Base-by-base conservation (phyloP, 108 stramenopile species). In the Conticribra weissflogii region DNA sequence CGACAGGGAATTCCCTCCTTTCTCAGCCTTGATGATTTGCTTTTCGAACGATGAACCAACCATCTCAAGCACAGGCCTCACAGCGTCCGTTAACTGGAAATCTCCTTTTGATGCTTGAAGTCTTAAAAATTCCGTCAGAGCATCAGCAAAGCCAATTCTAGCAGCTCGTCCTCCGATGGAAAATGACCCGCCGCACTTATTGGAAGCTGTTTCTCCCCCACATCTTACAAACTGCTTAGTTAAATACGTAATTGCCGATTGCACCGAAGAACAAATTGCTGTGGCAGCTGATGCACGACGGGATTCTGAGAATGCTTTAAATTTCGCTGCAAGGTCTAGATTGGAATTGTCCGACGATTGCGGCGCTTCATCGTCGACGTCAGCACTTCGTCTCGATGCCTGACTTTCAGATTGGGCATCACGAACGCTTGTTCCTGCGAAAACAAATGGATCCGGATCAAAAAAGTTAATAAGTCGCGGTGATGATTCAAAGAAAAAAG, bases 101-200 rank as follows among this genome's bases (percentile, higher is more conserved):
- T 57, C 87, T 3, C 82, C 74, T 23, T 73, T 63, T 1, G 51
- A 29, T 0, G 70, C 56, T 76, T 90, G 91, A 14, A 91, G 63
- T 16, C 79, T 64, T 16, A 92, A 54, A 3, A 89, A 66, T 46
- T 89, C 72, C 0, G 84, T 74, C 30, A 95, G 41, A 25, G 64
- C 66, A 4, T 77, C 59, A 12, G 81, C 47, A 61, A 85, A 75
- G 2, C 91, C 94, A n/a, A 90, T 72, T n/a, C 90, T 84, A 47
- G 81, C 74, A 23, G 87, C 88, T 21, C 94, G 78, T 16, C 94
- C 91, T 23, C 94, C 94, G 2, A 66, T 69, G 3, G 89, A 90
- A 63, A 81, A 91, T 18, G 73, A 49, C 25, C 94, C 91, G n/a
- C 91, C 89, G 27, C 82, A 72, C 52, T 83, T 74, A 33, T 76